These are phyloP conservation scores for Phtheirospermum japonicum DNA, from an alignment of 257 asterid genomes.

Conservation along the genomic window DNA sequence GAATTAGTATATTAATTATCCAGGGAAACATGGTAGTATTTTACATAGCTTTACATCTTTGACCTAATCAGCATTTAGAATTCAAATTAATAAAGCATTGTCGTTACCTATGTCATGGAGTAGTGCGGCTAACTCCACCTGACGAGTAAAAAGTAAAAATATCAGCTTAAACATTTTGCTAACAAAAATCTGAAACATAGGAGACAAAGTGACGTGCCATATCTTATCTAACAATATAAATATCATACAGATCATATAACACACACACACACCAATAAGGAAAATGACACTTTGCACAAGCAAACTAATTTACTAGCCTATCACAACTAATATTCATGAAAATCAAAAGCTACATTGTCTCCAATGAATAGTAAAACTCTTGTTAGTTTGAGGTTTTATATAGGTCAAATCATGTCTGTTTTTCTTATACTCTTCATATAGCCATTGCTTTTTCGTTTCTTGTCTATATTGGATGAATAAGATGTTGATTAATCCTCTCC, in stretches of 20 bases:
- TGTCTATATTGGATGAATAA: too few species aligned
- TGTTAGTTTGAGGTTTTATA: too few species aligned
- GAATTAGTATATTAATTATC: too few species aligned
- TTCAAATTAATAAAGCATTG: neutral
- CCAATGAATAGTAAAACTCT: too few species aligned
- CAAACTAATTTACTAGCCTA: neutral
- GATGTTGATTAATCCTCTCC: too few species aligned
- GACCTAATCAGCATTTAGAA: neutral
- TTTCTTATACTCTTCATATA: too few species aligned
- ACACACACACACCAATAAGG: neutral
- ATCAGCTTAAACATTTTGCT: conserved; percentile 14
- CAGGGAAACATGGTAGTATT: neutral
- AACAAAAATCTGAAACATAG: conserved; percentile 3
- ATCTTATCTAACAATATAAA: neutral
- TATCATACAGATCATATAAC: too few species aligned
- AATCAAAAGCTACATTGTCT: too few species aligned
- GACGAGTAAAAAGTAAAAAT: conserved; percentile 29
- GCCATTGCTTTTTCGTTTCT: too few species aligned
- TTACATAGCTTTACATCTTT: neutral
- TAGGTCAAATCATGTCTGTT: too few species aligned
- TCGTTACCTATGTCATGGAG: conserved; percentile 82
- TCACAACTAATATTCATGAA: conserved; percentile 5
- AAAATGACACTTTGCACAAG: neutral
- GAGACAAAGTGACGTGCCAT: conserved; percentile 8
- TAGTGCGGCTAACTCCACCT: conserved; percentile 98